Conservation (phyloP, 441 rosid genomes). For the Kokia cookei region DNA sequence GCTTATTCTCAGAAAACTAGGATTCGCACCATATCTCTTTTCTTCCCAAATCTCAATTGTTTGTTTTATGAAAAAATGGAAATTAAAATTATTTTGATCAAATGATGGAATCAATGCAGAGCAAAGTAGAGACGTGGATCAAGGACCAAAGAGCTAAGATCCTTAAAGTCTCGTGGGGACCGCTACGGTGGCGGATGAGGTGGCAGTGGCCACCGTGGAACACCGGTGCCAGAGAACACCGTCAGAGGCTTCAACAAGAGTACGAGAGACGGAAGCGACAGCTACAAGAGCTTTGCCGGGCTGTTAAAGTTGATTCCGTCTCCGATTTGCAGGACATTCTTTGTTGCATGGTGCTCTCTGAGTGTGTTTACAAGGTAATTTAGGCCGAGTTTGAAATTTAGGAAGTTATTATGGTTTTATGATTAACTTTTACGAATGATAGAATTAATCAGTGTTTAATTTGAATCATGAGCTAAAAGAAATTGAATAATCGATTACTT, state of each 20-base stretch:
- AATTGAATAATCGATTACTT: background rate
- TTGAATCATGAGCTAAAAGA: background rate
- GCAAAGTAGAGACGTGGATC: slow-evolving; percentile 83
- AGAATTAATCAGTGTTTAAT: background rate
- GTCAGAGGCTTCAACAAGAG: slow-evolving; percentile 73
- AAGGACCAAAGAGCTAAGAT: slow-evolving; percentile 76
- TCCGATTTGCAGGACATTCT: slow-evolving; percentile 89
- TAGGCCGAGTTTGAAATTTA: background rate
- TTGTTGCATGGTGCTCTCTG: slow-evolving; percentile 95
- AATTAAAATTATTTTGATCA: background rate
- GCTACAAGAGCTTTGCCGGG: slow-evolving; percentile 72
- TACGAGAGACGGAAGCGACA: slow-evolving; percentile 65
- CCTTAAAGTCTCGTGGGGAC: slow-evolving; percentile 71
- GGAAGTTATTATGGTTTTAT: background rate
- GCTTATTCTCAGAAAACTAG: background rate
- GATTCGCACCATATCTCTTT: background rate
- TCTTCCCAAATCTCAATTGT: background rate
- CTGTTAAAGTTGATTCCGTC: slow-evolving; percentile 75
- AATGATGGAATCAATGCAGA: slow-evolving; percentile 68
- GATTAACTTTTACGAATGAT: background rate
- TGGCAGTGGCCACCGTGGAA: slow-evolving; percentile 92
- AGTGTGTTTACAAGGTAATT: slow-evolving; percentile 75
- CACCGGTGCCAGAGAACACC: slow-evolving; percentile 36
- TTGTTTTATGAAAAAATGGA: background rate
- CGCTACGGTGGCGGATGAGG: slow-evolving; percentile 65